Evolutionary conservation across 179 eudicot species (phyloP), one percentile per base, ranked within the genome.

Genomic region (Amaranthus tricolor): DNA sequence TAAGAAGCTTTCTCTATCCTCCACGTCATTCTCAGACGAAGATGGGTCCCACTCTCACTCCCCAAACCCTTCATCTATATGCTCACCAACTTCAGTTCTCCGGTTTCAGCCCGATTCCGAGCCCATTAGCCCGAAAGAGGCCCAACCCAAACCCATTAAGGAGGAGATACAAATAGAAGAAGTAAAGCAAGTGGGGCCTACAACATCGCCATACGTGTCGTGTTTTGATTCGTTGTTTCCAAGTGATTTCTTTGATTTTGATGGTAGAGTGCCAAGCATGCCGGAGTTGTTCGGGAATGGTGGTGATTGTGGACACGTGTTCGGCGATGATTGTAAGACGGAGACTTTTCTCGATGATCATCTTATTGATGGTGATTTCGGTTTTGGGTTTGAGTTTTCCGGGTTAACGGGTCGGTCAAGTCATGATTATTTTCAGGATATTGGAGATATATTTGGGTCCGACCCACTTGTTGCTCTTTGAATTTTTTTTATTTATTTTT

Each of bases 381-480:
- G 86, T 62, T 80, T 79, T 8, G 82, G 84, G 20, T 74, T 79
- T 6, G 40, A 31, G 40, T 31, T 53, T 54, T 78, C 78, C n/a
- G 83, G 86, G 48, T 77, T 78, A 6, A 66, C 83, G 20, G 70
- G 75, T 14, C 84, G 88, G 88, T 78, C 87, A 2, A 49, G 53
- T 2, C 84, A 84, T 31, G 94, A 89, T 68, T 85, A 84, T 73
- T 88, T 94, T 49, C 86, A 89, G 31, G 98, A 94, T 52, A 82
- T 94, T 31, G 89, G 90, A 6, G 97, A 94, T 40, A 72, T 92
- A 66, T 94, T 94, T 75, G 94, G 89, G 79, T 87, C 97, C 80
- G 98, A 94, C 78, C 83, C 89, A 62, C 85, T 88, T 2, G 78
- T 87, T 52, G 86, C 85, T 47, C 55, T 80, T 1, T 80, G 73